phyloP scores from a whole-genome alignment of 2,329 filamentous ascomycete species.

The Microsporum audouinii region DNA sequence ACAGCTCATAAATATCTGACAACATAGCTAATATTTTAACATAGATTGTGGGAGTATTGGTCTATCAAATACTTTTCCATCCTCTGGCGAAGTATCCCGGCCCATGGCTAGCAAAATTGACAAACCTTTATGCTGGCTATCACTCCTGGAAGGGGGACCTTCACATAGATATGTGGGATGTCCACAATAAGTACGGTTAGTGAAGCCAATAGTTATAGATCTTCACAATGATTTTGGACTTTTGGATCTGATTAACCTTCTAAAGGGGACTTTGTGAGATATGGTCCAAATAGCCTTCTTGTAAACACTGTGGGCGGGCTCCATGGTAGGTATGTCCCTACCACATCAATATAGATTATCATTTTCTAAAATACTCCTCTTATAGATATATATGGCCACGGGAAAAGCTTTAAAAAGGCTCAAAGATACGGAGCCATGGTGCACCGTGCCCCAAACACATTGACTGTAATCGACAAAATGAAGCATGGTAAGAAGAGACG shows the following conservation, averaged over 20 bases:
- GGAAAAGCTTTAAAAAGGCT: slow-evolving; percentile 19
- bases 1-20: not conserved
- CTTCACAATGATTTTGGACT: not conserved
- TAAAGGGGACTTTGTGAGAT: not conserved
- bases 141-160: not conserved
- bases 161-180: not conserved
- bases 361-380: slow-evolving; percentile 62
- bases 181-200: not conserved
- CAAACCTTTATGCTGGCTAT: not conserved
- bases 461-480: slow-evolving; percentile 14
- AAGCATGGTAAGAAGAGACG: slow-evolving; percentile 17
- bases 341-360: slow-evolving; percentile 50
- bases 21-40: not conserved
- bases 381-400: slow-evolving; percentile 41
- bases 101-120: not conserved
- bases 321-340: slow-evolving; percentile 63
- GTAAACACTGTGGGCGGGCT: slow-evolving; percentile 12
- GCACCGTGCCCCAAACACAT: slow-evolving; percentile 8
- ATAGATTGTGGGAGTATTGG: not conserved
- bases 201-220: not conserved
- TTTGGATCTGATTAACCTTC: not conserved
- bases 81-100: not conserved
- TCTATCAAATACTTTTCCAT: not conserved
- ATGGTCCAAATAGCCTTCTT: not conserved
- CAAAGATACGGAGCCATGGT: slow-evolving; percentile 27